Evolutionary conservation across 2,329 filamentous ascomycete genomes (phyloP), one percentile per base, ranked within the genome.

Genomic region (Dissoconium aciculare): DNA sequence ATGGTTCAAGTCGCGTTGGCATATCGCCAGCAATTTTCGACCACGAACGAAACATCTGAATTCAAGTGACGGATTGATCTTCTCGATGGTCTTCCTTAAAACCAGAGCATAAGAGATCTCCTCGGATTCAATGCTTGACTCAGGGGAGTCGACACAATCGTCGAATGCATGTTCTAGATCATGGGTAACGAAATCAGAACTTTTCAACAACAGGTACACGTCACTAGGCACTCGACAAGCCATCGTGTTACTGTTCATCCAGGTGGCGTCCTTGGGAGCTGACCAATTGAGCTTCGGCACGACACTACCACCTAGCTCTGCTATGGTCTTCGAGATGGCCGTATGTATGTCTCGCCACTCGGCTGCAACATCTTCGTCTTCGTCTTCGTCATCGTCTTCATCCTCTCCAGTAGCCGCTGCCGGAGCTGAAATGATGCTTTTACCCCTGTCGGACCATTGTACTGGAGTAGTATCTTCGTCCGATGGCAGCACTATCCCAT

Each of bases 231-330:
- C 74, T 3, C 74, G 75, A 57, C 89, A 98, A 55, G 92, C 83
- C 59, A 94, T 78, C 27, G 81, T 91, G 56, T 98, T 98, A 53
- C 69, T 58, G 57, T 75, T 57, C 55, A 98, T 94, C 78, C 84
- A 94, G 13, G 80, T 82, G 5, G 89, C 89, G 52, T 98, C 89
- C 55, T 94, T 93, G 3, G 89, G 89, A 3, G 84, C 77, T 4
- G 85, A 94, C 89, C 89, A 98, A 60, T 95, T 95, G 27, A 98
- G 63, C 57, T 98, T 98, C 1, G 89, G 89, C 2, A 79, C 76
- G 5, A 93, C 85, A 37, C 76, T 73, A 36, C 87, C 87, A 11
- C 82, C 85, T 1, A 95, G 68, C 45, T 85, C 78, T 9, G 64
- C 57, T 39, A 98, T 94, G 25, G 71, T 79, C 14, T 71, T 63